Conservation (phyloP, 2,329 filamentous ascomycete genomes). For the Cadophora gregata region DNA sequence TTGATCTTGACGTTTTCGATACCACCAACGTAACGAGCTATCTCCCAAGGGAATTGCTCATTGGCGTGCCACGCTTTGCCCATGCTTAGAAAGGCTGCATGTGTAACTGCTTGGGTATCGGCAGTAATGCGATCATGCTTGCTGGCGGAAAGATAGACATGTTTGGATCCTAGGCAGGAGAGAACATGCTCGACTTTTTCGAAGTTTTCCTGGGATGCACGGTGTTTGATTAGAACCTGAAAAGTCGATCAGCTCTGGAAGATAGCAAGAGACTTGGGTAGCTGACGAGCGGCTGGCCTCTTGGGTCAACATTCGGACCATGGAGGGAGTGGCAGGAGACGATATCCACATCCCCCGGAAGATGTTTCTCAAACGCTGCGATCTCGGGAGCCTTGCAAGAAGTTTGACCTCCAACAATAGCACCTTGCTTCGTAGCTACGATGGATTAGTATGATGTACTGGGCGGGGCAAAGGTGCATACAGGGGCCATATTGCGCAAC, state of each 20-base stretch:
- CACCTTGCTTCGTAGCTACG: slow-evolving; percentile 88
- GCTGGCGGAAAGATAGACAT: slow-evolving; percentile 84
- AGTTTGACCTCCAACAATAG: slow-evolving; percentile 96
- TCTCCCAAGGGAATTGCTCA: slow-evolving; percentile 95
- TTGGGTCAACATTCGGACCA: slow-evolving; percentile 86
- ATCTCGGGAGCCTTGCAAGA: slow-evolving; percentile 99
- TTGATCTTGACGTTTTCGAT: slow-evolving; percentile 99
- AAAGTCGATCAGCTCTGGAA: slow-evolving; percentile 12
- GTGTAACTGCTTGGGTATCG: slow-evolving; percentile 97
- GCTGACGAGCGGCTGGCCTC: slow-evolving; percentile 82
- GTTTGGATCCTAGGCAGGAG: slow-evolving; percentile 81
- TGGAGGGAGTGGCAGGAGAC: slow-evolving; percentile 97
- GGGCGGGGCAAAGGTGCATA: slow-evolving; percentile 57
- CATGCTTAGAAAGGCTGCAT: slow-evolving; percentile 97
- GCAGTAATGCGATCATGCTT: slow-evolving; percentile 97
- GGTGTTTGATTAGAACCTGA: slow-evolving; percentile 86
- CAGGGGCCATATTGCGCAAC: slow-evolving; percentile 91
- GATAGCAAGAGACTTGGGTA: background rate
- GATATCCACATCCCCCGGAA: slow-evolving; percentile 89
- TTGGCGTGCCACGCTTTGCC: slow-evolving; percentile 97
- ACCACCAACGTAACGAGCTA: slow-evolving; percentile 92
- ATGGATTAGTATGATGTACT: slow-evolving; percentile 26
- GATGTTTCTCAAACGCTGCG: slow-evolving; percentile 85
- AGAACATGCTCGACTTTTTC: slow-evolving; percentile 81
- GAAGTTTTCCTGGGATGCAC: slow-evolving; percentile 78